Evolutionary conservation across 306 rosid species (phyloP).

Genomic region (Cajanus cajan): DNA sequence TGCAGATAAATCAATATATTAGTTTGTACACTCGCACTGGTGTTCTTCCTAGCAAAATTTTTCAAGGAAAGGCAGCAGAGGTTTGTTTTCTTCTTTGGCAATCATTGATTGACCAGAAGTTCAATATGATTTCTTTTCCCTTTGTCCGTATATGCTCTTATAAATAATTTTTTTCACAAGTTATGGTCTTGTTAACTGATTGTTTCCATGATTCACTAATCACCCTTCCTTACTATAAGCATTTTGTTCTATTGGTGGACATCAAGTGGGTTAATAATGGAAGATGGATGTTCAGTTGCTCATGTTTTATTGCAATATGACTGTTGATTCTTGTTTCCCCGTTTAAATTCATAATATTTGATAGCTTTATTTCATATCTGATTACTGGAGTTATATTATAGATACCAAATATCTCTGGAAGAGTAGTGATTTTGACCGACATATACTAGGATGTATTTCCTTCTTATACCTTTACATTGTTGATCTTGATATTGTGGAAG

Average conservation of each 20-base stretch:
- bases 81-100: constrained; percentile 43
- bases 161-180: background rate
- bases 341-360: constrained; percentile 19
- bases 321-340: background rate
- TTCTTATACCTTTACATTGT: no score
- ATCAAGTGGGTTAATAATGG: background rate
- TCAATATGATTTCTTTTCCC: background rate
- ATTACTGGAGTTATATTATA: background rate
- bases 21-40: constrained; percentile 71
- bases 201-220: background rate
- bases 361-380: background rate
- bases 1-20: constrained; percentile 85
- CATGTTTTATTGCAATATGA: background rate
- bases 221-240: background rate
- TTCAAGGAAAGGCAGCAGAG: constrained; percentile 79
- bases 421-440: background rate
- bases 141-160: background rate
- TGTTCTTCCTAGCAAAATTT: constrained; percentile 72
- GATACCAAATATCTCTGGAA: constrained; percentile 4
- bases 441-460: background rate
- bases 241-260: background rate
- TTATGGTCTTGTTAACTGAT: background rate
- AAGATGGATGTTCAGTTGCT: constrained; percentile 14
- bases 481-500: constrained; percentile 11
- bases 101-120: constrained; percentile 13